phyloP scores from a whole-genome alignment of 1,284 basidiomycete species.

The Cryptococcus hybrid region DNA sequence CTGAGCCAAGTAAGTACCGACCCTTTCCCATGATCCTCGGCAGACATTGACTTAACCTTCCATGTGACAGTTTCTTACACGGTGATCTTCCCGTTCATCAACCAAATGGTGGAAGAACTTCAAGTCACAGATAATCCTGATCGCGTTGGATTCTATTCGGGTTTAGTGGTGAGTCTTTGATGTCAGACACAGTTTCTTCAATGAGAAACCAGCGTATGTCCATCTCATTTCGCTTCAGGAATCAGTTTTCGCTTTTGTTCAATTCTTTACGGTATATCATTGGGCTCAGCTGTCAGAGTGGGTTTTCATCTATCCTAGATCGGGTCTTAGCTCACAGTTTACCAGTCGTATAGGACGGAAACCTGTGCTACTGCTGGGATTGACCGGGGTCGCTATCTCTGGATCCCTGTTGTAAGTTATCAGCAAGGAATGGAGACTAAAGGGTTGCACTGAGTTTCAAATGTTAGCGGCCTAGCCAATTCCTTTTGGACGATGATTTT shows the following conservation, averaged over 20 bases:
- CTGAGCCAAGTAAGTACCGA: constrained; percentile 33
- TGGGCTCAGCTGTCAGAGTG: constrained; percentile 48
- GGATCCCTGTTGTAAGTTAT: constrained; percentile 36
- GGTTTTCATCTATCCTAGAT: background rate
- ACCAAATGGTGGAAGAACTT: constrained; percentile 49
- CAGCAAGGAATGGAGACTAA: background rate
- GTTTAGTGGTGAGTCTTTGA: constrained; percentile 33
- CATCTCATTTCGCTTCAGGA: constrained; percentile 19
- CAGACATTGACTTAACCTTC: background rate
- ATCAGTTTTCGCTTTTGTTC: constrained; percentile 46
- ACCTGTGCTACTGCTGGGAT: constrained; percentile 42
- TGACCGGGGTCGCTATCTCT: constrained; percentile 41
- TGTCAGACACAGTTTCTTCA: background rate
- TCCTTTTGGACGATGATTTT: constrained; percentile 43
- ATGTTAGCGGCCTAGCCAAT: constrained; percentile 37
- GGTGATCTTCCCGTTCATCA: constrained; percentile 56
- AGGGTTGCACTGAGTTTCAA: background rate
- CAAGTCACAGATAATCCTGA: constrained; percentile 49
- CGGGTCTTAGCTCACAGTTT: background rate
- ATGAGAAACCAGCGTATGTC: background rate
- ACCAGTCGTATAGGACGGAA: constrained; percentile 39
- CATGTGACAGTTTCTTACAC: background rate
- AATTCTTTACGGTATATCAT: constrained; percentile 48
- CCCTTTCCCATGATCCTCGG: background rate
- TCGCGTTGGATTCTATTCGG: constrained; percentile 48